phyloP scores from a whole-genome alignment of 2,329 filamentous ascomycete genomes.

The Hansfordia pulvinata region DNA sequence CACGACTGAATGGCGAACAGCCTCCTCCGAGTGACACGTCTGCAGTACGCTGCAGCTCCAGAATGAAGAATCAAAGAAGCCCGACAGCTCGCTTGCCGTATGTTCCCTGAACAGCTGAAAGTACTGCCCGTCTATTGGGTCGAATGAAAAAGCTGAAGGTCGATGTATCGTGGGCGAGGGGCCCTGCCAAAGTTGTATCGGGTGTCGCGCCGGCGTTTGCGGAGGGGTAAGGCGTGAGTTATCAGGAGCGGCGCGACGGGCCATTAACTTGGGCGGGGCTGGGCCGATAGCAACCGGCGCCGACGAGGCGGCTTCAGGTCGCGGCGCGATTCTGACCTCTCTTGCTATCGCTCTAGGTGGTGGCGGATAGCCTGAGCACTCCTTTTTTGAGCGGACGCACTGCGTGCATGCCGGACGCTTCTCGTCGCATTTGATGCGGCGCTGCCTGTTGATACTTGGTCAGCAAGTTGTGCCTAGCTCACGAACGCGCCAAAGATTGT shows the following conservation, averaged over 20 bases:
- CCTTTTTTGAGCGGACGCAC: conserved; percentile 43
- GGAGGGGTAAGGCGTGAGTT: conserved; percentile 16
- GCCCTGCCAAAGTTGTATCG: too few species aligned
- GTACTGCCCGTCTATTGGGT: conserved; percentile 39
- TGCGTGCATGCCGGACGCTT: conserved; percentile 44
- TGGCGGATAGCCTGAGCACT: conserved; percentile 49
- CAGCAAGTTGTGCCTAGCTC: conserved; percentile 8
- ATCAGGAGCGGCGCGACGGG: conserved; percentile 6
- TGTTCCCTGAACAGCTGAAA: conserved; percentile 48
- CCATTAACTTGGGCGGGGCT: conserved; percentile 22
- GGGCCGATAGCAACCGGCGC: conserved; percentile 5
- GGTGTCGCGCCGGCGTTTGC: too few species aligned
- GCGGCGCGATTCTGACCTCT: conserved; percentile 22
- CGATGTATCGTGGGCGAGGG: conserved; percentile 20
- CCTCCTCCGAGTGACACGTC: conserved; percentile 46
- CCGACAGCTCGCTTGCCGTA: conserved; percentile 49
- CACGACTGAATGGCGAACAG: conserved; percentile 51
- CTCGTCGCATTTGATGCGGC: conserved; percentile 56
- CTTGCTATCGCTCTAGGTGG: conserved; percentile 32
- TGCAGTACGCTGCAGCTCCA: conserved; percentile 51
- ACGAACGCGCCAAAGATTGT: conserved; percentile 5
- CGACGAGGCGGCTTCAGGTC: conserved; percentile 2
- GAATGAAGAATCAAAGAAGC: conserved; percentile 53
- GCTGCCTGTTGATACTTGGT: conserved; percentile 27
- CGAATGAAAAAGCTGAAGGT: conserved; percentile 33